Conservation (phyloP, 805 yeast species). For the Saturnispora dispora region DNA sequence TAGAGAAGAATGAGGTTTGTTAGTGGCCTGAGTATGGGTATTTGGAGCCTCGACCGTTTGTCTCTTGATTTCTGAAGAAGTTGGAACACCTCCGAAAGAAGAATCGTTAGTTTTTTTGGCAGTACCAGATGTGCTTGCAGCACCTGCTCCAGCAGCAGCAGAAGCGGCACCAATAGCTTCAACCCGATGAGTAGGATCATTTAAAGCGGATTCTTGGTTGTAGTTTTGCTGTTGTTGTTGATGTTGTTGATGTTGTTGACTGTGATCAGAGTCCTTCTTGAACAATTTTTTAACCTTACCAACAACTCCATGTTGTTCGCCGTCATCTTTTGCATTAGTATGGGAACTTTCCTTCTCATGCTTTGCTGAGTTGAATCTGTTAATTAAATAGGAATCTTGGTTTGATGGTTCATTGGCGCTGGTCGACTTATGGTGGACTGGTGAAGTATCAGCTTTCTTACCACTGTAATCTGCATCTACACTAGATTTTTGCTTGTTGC, state of each 20-base stretch:
- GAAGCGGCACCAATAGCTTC: slow-evolving; percentile 3
- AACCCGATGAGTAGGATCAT: not conserved
- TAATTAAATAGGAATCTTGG: not conserved
- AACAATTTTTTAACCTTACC: slow-evolving; percentile 2
- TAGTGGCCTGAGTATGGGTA: not conserved
- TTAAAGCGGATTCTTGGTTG: not conserved
- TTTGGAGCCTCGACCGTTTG: not conserved
- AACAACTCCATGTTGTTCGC: not conserved
- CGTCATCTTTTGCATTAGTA: not conserved
- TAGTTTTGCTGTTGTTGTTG: slow-evolving; percentile 4
- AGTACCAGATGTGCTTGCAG: not conserved
- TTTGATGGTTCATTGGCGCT: not conserved
- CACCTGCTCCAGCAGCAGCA: slow-evolving; percentile 4
- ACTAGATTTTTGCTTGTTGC: not conserved
- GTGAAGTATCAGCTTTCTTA: not conserved
- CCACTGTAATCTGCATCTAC: not conserved
- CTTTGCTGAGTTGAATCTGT: slow-evolving; percentile 6
- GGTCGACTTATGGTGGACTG: not conserved
- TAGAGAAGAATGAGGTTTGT: not conserved
- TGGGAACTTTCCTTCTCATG: not conserved
- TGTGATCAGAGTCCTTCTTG: slow-evolving; percentile 1
- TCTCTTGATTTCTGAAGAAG: not conserved
- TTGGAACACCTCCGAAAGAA: slow-evolving; percentile 8
- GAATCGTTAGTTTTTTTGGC: not conserved
- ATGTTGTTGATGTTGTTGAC: slow-evolving; percentile 1